Conservation (phyloP, 805 yeast species). For the Teunomyces barrocoloradensis region DNA sequence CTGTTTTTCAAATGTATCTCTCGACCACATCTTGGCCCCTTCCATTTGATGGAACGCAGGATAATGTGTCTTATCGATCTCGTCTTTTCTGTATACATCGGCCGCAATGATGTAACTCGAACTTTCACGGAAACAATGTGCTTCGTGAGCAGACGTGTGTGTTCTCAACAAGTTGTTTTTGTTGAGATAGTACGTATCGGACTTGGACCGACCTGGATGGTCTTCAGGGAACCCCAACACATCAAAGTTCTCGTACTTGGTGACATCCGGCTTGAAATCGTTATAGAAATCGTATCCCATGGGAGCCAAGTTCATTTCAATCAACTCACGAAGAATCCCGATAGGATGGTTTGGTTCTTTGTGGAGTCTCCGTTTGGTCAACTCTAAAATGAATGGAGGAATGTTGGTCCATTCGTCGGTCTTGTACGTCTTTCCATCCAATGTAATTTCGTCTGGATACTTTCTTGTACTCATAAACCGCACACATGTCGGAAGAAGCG, state of each 20-base stretch:
- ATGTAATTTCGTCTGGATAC: conserved; percentile 28
- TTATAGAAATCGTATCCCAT: conserved; percentile 77
- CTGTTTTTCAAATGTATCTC: conserved; percentile 43
- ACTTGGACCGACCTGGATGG: conserved; percentile 89
- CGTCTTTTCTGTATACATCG: conserved; percentile 94
- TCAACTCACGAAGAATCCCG: conserved; percentile 74
- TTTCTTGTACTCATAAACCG: conserved; percentile 2
- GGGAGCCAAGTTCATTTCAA: conserved; percentile 63
- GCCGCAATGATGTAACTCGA: conserved; percentile 93
- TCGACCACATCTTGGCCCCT: conserved; percentile 86
- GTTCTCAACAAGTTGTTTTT: conserved; percentile 73
- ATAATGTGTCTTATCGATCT: conserved; percentile 92
- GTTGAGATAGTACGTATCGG: conserved; percentile 91
- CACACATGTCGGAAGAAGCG: neutral
- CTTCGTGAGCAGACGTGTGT: conserved; percentile 96
- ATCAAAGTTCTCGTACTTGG: conserved; percentile 84
- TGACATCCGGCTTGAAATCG: conserved; percentile 79
- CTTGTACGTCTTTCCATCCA: conserved; percentile 51
- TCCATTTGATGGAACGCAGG: conserved; percentile 98
- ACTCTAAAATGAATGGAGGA: conserved; percentile 64
- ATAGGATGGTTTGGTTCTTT: conserved; percentile 78
- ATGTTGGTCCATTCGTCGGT: conserved; percentile 85
- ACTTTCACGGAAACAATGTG: conserved; percentile 71
- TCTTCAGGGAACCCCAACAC: conserved; percentile 85
- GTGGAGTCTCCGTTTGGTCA: conserved; percentile 75